phyloP scores from a whole-genome alignment of 2,329 filamentous ascomycete genomes.

The Colletotrichum siamense region DNA sequence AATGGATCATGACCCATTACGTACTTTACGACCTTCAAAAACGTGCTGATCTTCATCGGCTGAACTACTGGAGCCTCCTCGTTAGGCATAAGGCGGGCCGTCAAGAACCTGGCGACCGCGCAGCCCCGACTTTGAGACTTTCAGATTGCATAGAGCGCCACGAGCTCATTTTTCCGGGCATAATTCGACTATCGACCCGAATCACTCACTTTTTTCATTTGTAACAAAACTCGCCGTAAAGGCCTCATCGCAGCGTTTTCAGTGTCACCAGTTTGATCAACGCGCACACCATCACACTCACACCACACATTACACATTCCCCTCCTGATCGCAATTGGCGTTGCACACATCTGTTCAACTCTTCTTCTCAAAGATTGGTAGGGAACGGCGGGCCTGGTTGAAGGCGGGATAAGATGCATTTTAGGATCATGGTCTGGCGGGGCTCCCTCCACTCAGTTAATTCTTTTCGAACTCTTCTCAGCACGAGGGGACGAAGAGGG shows the following conservation, averaged over 20 bases:
- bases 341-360: slow-evolving; percentile 18
- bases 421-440: slow-evolving; percentile 16
- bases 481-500: not conserved
- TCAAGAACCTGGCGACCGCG: not conserved
- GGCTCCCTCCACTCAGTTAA: not conserved
- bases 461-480: not conserved
- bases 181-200: slow-evolving; percentile 3
- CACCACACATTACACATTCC: not conserved
- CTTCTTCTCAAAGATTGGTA: slow-evolving; percentile 22
- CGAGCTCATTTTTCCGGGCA: not conserved
- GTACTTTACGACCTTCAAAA: slow-evolving; percentile 21
- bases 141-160: slow-evolving; percentile 6
- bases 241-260: slow-evolving; percentile 7
- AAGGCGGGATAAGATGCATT: slow-evolving; percentile 21
- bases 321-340: slow-evolving; percentile 14
- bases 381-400: slow-evolving; percentile 14
- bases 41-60: slow-evolving; percentile 9
- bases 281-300: not conserved
- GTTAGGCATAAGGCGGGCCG: not conserved
- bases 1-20: slow-evolving; percentile 26
- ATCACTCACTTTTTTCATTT: slow-evolving; percentile 11
- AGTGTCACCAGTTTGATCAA: slow-evolving; percentile 7
- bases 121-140: not conserved
- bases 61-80: not conserved
- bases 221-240: slow-evolving; percentile 4